Evolutionary conservation across 495 filamentous ascomycete genomes (phyloP).

Genomic region (Penicillium pancosmium): DNA sequence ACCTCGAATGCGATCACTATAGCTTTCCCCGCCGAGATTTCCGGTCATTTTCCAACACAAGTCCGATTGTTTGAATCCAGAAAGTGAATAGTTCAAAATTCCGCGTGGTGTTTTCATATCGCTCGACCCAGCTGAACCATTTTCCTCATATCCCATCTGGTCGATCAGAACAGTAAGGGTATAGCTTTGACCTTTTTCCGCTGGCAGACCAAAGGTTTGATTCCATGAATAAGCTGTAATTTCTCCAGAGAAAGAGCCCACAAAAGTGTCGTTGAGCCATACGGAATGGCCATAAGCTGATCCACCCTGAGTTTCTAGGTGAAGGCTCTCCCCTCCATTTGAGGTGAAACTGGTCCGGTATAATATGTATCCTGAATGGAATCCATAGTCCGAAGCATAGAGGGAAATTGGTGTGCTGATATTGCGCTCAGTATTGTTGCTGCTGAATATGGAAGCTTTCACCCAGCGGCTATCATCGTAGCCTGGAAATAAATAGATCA

Average conservation of each 20-base stretch:
- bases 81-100: constrained; percentile 57
- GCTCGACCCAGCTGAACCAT: constrained; percentile 53
- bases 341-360: constrained; percentile 70
- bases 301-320: constrained; percentile 60
- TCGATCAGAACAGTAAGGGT: constrained; percentile 68
- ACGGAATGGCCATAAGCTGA: constrained; percentile 54
- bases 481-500: constrained; percentile 1
- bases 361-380: constrained; percentile 62
- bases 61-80: constrained; percentile 35
- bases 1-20: constrained; percentile 60
- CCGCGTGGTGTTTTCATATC: constrained; percentile 68
- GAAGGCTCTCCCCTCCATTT: constrained; percentile 58
- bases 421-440: constrained; percentile 50
- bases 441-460: constrained; percentile 47
- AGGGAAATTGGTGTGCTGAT: constrained; percentile 61
- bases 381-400: constrained; percentile 71
- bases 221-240: constrained; percentile 1
- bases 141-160: constrained; percentile 66
- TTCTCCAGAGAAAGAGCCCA: constrained; percentile 58
- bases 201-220: constrained; percentile 37
- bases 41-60: constrained; percentile 75
- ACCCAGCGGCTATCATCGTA: constrained; percentile 68
- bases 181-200: constrained; percentile 46
- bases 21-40: constrained; percentile 69
- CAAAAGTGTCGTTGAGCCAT: constrained; percentile 53